A percentile compares a stretch with the other conserved stretches of the same genome.
phyloP scores from a whole-genome alignment of 2,329 filamentous ascomycete species.

The Mariannaea elegans region DNA sequence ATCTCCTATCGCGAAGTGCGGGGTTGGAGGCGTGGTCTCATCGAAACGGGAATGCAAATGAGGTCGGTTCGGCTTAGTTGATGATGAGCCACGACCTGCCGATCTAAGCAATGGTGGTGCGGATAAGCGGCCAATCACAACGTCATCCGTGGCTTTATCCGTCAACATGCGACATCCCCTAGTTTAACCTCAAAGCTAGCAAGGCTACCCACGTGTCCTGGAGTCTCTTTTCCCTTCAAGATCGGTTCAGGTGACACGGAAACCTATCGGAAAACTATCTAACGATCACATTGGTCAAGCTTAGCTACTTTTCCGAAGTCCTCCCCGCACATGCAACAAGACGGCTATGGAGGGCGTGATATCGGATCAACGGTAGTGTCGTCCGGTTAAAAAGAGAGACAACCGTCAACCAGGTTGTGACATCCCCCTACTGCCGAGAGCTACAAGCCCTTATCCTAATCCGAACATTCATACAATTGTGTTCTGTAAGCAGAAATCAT shows the following conservation, averaged over 20 bases:
- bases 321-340: no score
- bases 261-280: background rate
- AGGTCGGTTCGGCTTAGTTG: conserved; percentile 3
- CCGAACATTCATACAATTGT: background rate
- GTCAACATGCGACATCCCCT: background rate
- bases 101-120: background rate
- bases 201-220: background rate
- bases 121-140: conserved; percentile 25
- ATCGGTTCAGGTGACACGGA: background rate
- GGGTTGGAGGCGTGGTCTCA: conserved; percentile 24
- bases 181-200: background rate
- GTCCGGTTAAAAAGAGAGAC: background rate
- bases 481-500: conserved; percentile 29
- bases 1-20: conserved; percentile 24
- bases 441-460: background rate
- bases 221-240: background rate
- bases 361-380: no score
- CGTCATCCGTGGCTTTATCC: conserved; percentile 25
- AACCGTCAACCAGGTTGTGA: no score
- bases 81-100: background rate
- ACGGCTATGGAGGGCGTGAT: no score
- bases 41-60: conserved; percentile 25
- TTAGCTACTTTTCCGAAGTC: background rate
- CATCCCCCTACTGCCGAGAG: no score
- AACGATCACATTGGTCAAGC: background rate